A percentile compares a stretch with the other conserved stretches of the same genome.
Conservation (phyloP, 2,329 filamentous ascomycete genomes). For the Aureobasidium namibiae region DNA sequence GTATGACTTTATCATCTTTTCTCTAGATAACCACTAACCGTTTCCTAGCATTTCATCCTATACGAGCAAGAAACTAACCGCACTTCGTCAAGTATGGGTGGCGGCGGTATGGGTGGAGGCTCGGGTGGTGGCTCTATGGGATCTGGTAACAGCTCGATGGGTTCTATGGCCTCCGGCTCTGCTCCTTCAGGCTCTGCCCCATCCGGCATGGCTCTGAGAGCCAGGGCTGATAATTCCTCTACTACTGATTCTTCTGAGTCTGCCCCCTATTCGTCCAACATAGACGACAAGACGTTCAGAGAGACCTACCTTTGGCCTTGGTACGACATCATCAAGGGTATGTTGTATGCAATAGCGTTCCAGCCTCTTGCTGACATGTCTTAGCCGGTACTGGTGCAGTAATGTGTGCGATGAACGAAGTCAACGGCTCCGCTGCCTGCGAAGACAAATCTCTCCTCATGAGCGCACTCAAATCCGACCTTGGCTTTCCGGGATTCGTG, state of each 20-base stretch:
- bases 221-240: neutral
- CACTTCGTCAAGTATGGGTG: neutral
- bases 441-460: constrained; percentile 28
- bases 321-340: constrained; percentile 22
- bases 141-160: neutral
- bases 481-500: constrained; percentile 73
- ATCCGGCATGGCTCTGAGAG: neutral
- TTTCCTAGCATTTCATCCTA: constrained; percentile 42
- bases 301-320: constrained; percentile 26
- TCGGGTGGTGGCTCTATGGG: neutral
- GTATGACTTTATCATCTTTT: neutral
- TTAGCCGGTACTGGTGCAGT: constrained; percentile 17
- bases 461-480: constrained; percentile 65
- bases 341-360: neutral
- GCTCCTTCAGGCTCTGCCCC: neutral
- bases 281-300: constrained; percentile 23
- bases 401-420: constrained; percentile 14
- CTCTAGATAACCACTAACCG: neutral
- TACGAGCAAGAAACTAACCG: constrained; percentile 49
- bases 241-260: neutral
- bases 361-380: neutral
- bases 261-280: constrained; percentile 9
- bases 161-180: neutral
- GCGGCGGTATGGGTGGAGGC: neutral
- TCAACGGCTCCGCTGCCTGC: constrained; percentile 17